Evolutionary conservation across 2,329 filamentous ascomycete genomes (phyloP).

Genomic region (Grosmannia penicillata): DNA sequence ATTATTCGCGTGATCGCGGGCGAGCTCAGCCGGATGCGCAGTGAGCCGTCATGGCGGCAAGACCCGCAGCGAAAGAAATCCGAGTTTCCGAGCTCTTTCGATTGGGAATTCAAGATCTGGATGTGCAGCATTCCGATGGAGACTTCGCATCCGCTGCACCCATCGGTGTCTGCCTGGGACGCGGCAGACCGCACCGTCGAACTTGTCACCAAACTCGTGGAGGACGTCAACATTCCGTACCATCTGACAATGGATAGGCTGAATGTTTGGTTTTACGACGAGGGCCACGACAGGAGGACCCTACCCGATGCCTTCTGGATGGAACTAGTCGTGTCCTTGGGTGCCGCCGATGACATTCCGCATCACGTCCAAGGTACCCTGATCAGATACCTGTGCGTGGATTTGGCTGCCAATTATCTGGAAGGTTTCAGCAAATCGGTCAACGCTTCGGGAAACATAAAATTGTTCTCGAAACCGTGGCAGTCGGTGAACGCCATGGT

Average conservation of each 20-base stretch:
- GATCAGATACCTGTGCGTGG: not conserved
- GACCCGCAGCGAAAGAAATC: not conserved
- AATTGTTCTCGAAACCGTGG: not conserved
- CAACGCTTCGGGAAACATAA: not conserved
- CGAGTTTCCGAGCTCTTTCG: not conserved
- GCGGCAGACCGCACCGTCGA: not conserved
- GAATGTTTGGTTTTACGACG: not conserved
- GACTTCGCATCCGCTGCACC: too few species aligned
- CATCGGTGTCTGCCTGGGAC: too few species aligned
- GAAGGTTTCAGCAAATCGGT: not conserved
- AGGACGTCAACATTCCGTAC: not conserved
- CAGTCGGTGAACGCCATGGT: not conserved
- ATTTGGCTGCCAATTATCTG: not conserved
- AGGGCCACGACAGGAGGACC: not conserved
- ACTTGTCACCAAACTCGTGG: not conserved
- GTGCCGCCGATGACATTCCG: not conserved
- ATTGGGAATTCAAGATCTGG: not conserved
- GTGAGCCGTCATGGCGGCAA: not conserved
- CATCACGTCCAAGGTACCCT: not conserved
- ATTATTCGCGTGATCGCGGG: not conserved
- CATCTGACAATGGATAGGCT: not conserved
- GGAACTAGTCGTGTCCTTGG: not conserved
- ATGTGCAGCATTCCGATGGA: not conserved
- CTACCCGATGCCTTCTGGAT: not conserved
- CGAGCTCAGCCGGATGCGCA: not conserved